A percentile compares a stretch with the other conserved stretches of the same genome.
These are phyloP conservation scores for Aspergillus indologenus DNA, from an alignment of 495 filamentous ascomycete species.

Conservation along the genomic window DNA sequence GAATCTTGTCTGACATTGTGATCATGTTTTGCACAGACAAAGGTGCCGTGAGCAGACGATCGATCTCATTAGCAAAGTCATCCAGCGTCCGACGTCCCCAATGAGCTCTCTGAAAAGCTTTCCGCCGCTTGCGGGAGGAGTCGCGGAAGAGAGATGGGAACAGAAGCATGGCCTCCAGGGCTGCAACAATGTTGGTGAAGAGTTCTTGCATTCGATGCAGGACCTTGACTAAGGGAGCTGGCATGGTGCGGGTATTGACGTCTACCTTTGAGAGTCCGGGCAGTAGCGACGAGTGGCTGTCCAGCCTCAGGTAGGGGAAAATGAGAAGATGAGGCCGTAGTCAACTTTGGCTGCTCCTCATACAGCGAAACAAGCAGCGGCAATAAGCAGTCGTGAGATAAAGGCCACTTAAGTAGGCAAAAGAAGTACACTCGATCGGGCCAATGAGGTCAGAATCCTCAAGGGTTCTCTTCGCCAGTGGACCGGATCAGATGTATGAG, in stretches of 20 bases:
- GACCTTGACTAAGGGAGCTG: slow-evolving; percentile 42
- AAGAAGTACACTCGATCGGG: neutral
- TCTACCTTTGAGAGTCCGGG: neutral
- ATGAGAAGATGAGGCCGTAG: slow-evolving; percentile 3
- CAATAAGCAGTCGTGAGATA: slow-evolving; percentile 11
- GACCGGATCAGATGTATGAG: slow-evolving; percentile 12
- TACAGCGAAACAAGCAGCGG: slow-evolving; percentile 7
- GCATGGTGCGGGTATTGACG: slow-evolving; percentile 27
- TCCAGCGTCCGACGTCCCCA: slow-evolving; percentile 49
- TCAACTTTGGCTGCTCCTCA: slow-evolving; percentile 18
- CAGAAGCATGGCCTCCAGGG: slow-evolving; percentile 50
- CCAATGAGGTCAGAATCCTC: neutral
- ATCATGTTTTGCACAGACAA: slow-evolving; percentile 42
- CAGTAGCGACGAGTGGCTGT: neutral
- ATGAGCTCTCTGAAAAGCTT: slow-evolving; percentile 34
- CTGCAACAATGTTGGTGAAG: slow-evolving; percentile 51
- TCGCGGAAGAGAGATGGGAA: slow-evolving; percentile 49
- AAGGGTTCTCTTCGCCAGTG: slow-evolving; percentile 13
- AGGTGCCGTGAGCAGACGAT: slow-evolving; percentile 45
- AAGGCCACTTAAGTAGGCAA: slow-evolving; percentile 6
- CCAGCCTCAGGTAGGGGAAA: neutral
- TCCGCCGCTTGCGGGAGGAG: slow-evolving; percentile 33
- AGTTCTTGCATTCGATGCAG: slow-evolving; percentile 51
- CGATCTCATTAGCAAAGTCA: slow-evolving; percentile 49
- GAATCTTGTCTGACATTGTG: slow-evolving; percentile 56